Conservation (phyloP, 2,329 filamentous ascomycete genomes). For the Sclerotinia spermophila region DNA sequence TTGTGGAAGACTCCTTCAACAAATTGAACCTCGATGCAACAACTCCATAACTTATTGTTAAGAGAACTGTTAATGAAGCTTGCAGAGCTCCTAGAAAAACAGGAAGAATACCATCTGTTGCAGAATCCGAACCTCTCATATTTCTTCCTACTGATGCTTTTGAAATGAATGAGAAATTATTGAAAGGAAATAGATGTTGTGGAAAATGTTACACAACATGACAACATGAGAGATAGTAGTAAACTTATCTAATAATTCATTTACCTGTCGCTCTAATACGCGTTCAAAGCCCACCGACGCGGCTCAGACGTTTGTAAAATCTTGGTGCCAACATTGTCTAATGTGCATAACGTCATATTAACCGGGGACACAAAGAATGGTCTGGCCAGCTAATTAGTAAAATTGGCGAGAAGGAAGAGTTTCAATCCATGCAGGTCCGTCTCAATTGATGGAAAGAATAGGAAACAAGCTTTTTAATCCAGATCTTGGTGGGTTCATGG, state of each 20-base stretch:
- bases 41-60: constrained; percentile 46
- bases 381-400: background rate
- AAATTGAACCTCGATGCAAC: constrained; percentile 42
- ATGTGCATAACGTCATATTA: constrained; percentile 4
- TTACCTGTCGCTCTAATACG: background rate
- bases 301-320: background rate
- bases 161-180: background rate
- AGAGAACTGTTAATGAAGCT: constrained; percentile 46
- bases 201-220: background rate
- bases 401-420: background rate
- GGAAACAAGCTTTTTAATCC: background rate
- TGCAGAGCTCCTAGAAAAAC: constrained; percentile 46
- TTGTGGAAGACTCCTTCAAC: constrained; percentile 39
- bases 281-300: background rate
- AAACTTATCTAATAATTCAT: background rate
- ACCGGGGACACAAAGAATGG: background rate
- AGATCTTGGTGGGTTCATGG: background rate
- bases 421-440: background rate
- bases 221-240: too few species aligned
- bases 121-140: background rate
- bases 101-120: constrained; percentile 32
- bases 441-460: background rate
- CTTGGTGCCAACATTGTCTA: background rate
- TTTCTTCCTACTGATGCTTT: background rate
- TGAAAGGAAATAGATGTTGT: background rate